Evolutionary conservation across 2,329 filamentous ascomycete species (phyloP), one percentile per base, ranked within the genome.

Genomic region (Orbilia javanica): DNA sequence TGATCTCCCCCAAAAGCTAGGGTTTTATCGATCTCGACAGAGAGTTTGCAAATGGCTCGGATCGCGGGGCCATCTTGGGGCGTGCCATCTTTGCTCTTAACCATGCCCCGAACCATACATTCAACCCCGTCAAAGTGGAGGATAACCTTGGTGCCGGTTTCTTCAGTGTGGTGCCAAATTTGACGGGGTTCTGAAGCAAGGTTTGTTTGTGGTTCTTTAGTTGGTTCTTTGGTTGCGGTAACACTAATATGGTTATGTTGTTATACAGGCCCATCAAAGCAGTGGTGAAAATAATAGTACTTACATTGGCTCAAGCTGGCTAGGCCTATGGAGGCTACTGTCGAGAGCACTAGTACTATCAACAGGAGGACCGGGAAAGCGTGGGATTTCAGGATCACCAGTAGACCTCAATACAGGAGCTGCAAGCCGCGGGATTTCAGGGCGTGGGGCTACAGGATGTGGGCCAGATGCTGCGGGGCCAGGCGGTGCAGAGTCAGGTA

Each of bases 71-170:
- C 55, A 36, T 29, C 46, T n/a, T 53, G 48, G 22, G 20, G 1
- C 27, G 34, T 18, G 13, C 64, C 64, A 39, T 75, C 64, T 20
- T 68, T 68, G 31, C 42, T 55, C 18, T 64, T 64, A 46, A 75
- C 48, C 22, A 62, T 18, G 15, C 71, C 71, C 5, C 50, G 36
- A 39, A 75, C 55, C 8, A 75, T 36, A 29, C 63, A 68, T 44
- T 75, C 67, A 46, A 75, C 69, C 18, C 69, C 71, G 11, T 69
- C 64, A 10, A 75, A 27, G 48, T 69, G 63, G 27, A 75, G 53
- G 42, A 69, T 68, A n/a, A 75, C 55, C 36, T 75, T 75, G 42
- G 71, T 69, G 4, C 34, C 71, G 5, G 52, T 48, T 15, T 75
- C 71, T 39, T 75, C 64, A 15, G 57, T 34, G 13, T 31, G 55